Evolutionary conservation across 1,284 basidiomycete genomes (phyloP), one percentile per base, ranked within the genome.

Genomic region (Leccinum brunneo-olivaceum): DNA sequence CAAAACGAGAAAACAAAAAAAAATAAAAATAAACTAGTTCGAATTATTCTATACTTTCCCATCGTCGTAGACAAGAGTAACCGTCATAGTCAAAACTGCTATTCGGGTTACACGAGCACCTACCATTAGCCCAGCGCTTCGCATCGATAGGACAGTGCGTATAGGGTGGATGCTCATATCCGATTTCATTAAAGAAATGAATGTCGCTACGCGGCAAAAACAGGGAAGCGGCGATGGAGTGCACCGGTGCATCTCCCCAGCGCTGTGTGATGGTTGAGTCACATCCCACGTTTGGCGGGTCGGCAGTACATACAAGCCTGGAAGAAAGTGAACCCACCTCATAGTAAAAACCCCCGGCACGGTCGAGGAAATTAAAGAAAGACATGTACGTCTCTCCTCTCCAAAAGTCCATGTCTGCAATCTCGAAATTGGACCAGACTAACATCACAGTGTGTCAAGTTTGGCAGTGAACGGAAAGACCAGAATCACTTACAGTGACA

Each of bases 241-340:
- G 89, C 6, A 92, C 80, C 1, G 89, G 90, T 8, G 91, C 90
- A 61, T 93, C 90, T 39, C 90, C 90, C 89, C 87, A 89, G 41
- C 86, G 72, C 74, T 81, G 49, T 44, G 42, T 44, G 9, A 47
- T 21, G 16, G 8, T 39, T 56, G 5, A 48, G 38, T 16, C 9
- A 38, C n/a, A n/a, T 40, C 40, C 14, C 25, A 29, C 15, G 11
- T 30, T 36, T 16, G n/a, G n/a, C 9, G 10, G 24, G 3, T 20
- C 12, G 16, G 6, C 16, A 20, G 15, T 10, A 16, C 23, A 39
- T 28, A 27, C 23, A 16, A 12, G n/a, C n/a, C n/a, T n/a, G 37
- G 21, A 27, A 24, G 9, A 16, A 23, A 11, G 37, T 20, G 16
- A 34, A 65, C 67, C 39, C 21, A 73, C 80, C 76, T 91, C 88